Conservation (phyloP, 768 basidiomycete genomes). For the Auriscalpium orientale region DNA sequence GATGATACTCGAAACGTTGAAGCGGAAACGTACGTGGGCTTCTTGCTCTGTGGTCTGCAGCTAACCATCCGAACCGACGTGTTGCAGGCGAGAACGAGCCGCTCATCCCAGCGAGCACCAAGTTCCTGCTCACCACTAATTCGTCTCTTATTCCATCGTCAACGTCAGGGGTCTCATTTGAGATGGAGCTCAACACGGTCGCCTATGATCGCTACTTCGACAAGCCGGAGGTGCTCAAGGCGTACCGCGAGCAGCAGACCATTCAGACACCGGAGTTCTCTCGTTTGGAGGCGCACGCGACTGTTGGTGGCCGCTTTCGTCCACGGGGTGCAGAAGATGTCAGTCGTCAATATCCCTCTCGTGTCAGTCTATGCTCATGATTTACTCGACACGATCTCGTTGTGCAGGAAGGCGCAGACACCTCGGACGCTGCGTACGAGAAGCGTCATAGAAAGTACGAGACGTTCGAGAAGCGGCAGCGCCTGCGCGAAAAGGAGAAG, state of each 20-base stretch:
- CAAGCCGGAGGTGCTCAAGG: slow-evolving; percentile 64
- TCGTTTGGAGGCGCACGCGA: slow-evolving; percentile 38
- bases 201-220: slow-evolving; percentile 73
- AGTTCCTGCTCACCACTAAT: slow-evolving; percentile 71
- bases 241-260: slow-evolving; percentile 57
- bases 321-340: slow-evolving; percentile 67
- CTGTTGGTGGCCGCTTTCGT: slow-evolving; percentile 62
- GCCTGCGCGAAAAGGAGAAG: slow-evolving; percentile 85
- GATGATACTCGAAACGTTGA: slow-evolving; percentile 77
- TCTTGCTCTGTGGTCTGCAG: background rate
- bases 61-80: background rate
- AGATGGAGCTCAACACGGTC: slow-evolving; percentile 42
- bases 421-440: slow-evolving; percentile 74
- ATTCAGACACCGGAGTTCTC: slow-evolving; percentile 77
- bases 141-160: slow-evolving; percentile 40
- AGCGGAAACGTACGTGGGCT: slow-evolving; percentile 57
- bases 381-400: background rate
- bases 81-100: slow-evolving; percentile 60
- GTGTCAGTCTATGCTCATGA: slow-evolving; percentile 7
- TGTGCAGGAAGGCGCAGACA: slow-evolving; percentile 50
- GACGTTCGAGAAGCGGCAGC: slow-evolving; percentile 76
- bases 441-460: slow-evolving; percentile 84
- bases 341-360: slow-evolving; percentile 25
- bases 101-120: slow-evolving; percentile 57
- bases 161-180: slow-evolving; percentile 28